phyloP scores from a whole-genome alignment of 768 basidiomycete species.

The Suillus weaverae region DNA sequence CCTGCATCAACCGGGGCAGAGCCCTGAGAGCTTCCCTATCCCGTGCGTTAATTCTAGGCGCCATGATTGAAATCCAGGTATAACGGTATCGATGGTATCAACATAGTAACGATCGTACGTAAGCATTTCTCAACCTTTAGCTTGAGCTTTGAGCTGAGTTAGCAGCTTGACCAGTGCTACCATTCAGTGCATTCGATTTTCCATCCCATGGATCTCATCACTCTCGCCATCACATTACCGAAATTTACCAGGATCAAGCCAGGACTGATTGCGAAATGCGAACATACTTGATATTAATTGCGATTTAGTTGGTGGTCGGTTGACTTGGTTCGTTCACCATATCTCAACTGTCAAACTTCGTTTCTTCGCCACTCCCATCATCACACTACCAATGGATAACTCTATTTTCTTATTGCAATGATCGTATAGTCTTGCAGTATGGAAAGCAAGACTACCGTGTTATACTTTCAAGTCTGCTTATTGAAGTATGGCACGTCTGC shows the following conservation, averaged over 20 bases:
- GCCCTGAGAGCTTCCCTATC: conserved; percentile 3
- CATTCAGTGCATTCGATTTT: not conserved
- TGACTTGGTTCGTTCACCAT: not conserved
- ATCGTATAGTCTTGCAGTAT: not conserved
- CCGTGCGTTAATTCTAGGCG: conserved; percentile 1
- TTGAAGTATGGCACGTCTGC: not conserved
- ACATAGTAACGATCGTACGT: not conserved
- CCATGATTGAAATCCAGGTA: not conserved
- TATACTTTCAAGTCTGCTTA: not conserved
- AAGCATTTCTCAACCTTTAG: too few species aligned
- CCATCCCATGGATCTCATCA: not conserved
- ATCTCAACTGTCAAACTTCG: not conserved
- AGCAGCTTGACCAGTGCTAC: too few species aligned
- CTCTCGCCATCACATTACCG: not conserved
- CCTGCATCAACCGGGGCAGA: conserved; percentile 5
- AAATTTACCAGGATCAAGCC: not conserved
- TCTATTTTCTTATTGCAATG: not conserved
- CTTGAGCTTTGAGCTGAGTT: too few species aligned
- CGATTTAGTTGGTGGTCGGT: too few species aligned
- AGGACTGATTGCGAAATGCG: not conserved
- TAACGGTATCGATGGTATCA: conserved; percentile 15
- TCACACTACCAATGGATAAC: not conserved
- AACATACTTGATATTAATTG: not conserved
- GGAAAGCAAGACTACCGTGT: not conserved
- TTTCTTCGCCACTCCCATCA: not conserved